Percentiles rank a stretch among this genome's conserved stretches.
Evolutionary conservation across 352 stramenopile species (phyloP).

Genomic region (Phytophthora citrophthora): DNA sequence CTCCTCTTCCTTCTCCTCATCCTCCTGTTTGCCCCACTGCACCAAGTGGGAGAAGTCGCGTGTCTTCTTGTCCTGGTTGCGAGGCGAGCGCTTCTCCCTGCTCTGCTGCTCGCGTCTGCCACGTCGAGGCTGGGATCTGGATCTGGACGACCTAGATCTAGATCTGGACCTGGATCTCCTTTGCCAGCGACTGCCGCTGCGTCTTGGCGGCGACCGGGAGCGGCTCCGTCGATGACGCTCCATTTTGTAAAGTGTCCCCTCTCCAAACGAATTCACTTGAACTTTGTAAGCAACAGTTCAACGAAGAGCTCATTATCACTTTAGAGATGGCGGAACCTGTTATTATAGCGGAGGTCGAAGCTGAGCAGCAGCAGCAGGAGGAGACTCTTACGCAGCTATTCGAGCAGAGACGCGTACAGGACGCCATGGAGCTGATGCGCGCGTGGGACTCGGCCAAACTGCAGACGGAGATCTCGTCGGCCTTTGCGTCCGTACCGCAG

Average conservation of each 20-base stretch:
- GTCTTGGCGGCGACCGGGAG: conserved; percentile 22
- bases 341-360: neutral
- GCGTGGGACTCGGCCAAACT: conserved; percentile 40
- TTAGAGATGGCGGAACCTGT: conserved; percentile 15
- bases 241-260: conserved; percentile 18
- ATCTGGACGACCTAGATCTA: conserved; percentile 17
- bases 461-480: conserved; percentile 38
- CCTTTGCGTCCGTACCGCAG: conserved; percentile 34
- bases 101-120: neutral
- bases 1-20: conserved; percentile 58
- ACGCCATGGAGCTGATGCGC: conserved; percentile 42
- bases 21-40: conserved; percentile 78
- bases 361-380: conserved; percentile 3
- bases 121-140: conserved; percentile 16
- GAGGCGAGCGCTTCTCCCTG: conserved; percentile 5
- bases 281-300: conserved; percentile 12
- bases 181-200: conserved; percentile 26
- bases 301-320: conserved; percentile 5
- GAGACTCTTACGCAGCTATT: conserved; percentile 45
- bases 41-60: conserved; percentile 64
- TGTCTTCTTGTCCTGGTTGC: conserved; percentile 51
- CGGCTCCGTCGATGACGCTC: conserved; percentile 12
- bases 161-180: conserved; percentile 13
- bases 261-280: conserved; percentile 26
- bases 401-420: conserved; percentile 23